phyloP scores from a whole-genome alignment of 169 alveolate species.

The Plasmodium coatneyi region DNA sequence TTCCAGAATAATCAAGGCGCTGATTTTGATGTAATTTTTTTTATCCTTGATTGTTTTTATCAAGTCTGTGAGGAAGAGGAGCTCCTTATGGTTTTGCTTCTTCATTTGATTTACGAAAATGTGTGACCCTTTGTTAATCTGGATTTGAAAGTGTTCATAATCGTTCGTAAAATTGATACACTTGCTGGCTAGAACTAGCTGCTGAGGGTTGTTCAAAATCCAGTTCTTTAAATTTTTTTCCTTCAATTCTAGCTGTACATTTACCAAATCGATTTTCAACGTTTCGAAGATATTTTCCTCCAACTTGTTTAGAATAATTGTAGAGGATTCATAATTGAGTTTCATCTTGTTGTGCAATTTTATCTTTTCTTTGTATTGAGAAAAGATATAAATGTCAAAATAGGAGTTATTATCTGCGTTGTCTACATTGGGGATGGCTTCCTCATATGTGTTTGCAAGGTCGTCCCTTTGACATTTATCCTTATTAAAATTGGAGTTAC shows the following conservation, averaged over 20 bases:
- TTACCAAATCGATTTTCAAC: conserved; percentile 53
- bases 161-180: conserved; percentile 72
- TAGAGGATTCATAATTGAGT: conserved; percentile 55
- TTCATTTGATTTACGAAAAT: conserved; percentile 70
- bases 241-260: conserved; percentile 50
- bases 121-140: conserved; percentile 69
- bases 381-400: conserved; percentile 44
- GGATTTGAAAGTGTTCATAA: conserved; percentile 70
- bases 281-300: conserved; percentile 72
- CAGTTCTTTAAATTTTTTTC: conserved; percentile 57
- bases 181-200: conserved; percentile 44
- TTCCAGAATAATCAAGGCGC: conserved; percentile 63
- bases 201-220: conserved; percentile 69
- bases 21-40: conserved; percentile 63
- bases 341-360: conserved; percentile 42
- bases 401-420: neutral
- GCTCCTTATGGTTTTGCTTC: conserved; percentile 52
- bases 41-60: conserved; percentile 70
- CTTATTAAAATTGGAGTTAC: neutral
- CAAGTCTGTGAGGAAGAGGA: conserved; percentile 43
- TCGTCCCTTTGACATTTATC: neutral
- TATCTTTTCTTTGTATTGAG: conserved; percentile 49
- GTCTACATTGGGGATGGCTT: neutral
- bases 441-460: neutral
- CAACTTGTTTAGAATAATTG: conserved; percentile 46